These are phyloP conservation scores for Dactylis glomerata DNA, from an alignment of 176 grass and related monocot genomes.

Conservation along the genomic window DNA sequence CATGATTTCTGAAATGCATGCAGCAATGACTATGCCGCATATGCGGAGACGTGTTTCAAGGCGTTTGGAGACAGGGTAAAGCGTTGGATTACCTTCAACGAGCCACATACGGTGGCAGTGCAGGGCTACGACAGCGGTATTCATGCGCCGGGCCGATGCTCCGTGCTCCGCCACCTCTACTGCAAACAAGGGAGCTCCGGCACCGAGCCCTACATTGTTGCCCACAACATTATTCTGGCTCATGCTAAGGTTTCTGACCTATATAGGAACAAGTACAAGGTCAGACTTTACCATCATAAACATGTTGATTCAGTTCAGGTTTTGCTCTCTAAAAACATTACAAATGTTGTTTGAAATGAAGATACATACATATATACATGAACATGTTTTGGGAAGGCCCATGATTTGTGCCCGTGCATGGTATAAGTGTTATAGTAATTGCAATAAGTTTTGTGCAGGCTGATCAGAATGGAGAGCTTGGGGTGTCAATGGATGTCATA, in stretches of 20 bases:
- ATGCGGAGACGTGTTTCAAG: conserved; percentile 61
- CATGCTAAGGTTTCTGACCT: conserved; percentile 57
- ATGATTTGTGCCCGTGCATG: neutral
- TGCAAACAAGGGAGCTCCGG: conserved; percentile 61
- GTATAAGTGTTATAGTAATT: neutral
- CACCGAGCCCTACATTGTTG: conserved; percentile 69
- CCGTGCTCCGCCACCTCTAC: conserved; percentile 46
- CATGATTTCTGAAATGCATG: neutral
- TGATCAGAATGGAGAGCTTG: conserved; percentile 49
- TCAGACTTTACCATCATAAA: neutral
- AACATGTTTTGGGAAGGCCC: neutral
- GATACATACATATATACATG: neutral
- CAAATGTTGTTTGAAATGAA: neutral
- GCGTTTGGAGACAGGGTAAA: conserved; percentile 68
- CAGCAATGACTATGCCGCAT: conserved; percentile 53
- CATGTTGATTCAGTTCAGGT: neutral
- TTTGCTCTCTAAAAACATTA: neutral
- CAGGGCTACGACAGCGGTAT: conserved; percentile 74
- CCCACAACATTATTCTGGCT: conserved; percentile 59
- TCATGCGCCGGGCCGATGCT: conserved; percentile 64
- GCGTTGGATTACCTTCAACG: conserved; percentile 76
- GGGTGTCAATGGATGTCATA: conserved; percentile 70
- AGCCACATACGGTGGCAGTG: conserved; percentile 66
- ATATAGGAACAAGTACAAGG: conserved; percentile 69
- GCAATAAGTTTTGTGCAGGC: conserved; percentile 27